Base-by-base conservation (phyloP, 139 green algal genomes). In the Closterium sp. region DNA sequence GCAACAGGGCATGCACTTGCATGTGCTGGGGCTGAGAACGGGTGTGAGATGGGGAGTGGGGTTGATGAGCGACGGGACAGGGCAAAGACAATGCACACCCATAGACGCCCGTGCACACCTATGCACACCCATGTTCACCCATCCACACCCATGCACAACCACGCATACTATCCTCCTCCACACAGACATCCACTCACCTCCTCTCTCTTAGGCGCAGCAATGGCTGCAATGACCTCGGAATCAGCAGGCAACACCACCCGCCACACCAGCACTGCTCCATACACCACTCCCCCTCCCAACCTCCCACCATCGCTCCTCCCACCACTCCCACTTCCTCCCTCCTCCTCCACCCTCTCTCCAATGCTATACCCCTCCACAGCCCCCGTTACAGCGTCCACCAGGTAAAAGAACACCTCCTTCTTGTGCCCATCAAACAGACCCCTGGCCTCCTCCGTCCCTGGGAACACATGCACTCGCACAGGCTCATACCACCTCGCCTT, bases 361-460 rank as follows among this genome's bases (percentile, higher is more conserved):
- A 93, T 31, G 24, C 88, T 89, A 85, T 95, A 95, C 22, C 93
- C 93, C 6, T 31, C 87, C 42, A 95, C 85, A 10, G 38, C 29
- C 27, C 93, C 93, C 38, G 17, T 93, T 42, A 70, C 42, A 22
- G 94, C 19, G 29, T 95, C 31, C 22, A 95, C 92, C n/a, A 70
- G n/a, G 38, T 95, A 95, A 89, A 95, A 89, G 92, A 95, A 95
- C 29, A 94, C 91, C 50, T n/a, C 31, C 22, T 32, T 89, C 29
- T 70, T 42, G 89, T 93, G 89, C 24, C 30, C 70, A 6, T 42
- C 24, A n/a, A 94, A 94, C 17, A 93, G 38, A 0, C 27, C 62
- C 21, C 31, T 31, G 0, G 28, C 28, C 88, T 93, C 91, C 38
- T 73, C 86, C 31, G 91, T 93, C 22, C 31, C n/a, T 17, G 91